Percentiles rank a stretch among this genome's conserved stretches.
phyloP scores from a whole-genome alignment of 441 rosid genomes.

The Pelargonium exstipulatum region DNA sequence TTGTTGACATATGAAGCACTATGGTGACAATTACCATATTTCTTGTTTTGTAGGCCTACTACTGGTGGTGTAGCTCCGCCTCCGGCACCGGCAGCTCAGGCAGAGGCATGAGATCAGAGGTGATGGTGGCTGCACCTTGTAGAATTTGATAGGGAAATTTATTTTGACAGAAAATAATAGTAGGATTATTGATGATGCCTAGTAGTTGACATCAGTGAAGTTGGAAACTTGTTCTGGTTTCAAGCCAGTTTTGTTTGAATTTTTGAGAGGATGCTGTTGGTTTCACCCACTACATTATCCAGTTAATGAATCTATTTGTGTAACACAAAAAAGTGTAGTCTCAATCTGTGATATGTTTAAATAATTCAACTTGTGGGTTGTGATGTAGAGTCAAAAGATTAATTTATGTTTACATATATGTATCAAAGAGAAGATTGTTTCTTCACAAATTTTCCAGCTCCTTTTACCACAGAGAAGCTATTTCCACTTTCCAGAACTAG shows the following conservation, averaged over 20 bases:
- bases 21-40: conserved; percentile 10
- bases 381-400: too few species aligned
- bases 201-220: background rate
- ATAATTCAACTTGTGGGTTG: too few species aligned
- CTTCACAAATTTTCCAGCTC: too few species aligned
- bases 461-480: too few species aligned
- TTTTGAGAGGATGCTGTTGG: background rate
- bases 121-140: background rate
- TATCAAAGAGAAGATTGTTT: too few species aligned
- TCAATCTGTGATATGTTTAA: too few species aligned
- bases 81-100: conserved; percentile 26
- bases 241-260: background rate
- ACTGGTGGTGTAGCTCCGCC: conserved; percentile 48
- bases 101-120: conserved; percentile 20
- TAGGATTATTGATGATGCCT: conserved; percentile 6
- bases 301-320: too few species aligned
- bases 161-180: conserved; percentile 10
- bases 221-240: conserved; percentile 12
- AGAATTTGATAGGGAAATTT: conserved; percentile 5
- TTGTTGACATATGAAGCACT: background rate
- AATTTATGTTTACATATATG: too few species aligned
- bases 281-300: background rate
- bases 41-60: conserved; percentile 50
- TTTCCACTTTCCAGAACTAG: too few species aligned
- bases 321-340: too few species aligned